These are phyloP conservation scores for Serendipita sp. DNA, from an alignment of 768 basidiomycete genomes.

Conservation along the genomic window DNA sequence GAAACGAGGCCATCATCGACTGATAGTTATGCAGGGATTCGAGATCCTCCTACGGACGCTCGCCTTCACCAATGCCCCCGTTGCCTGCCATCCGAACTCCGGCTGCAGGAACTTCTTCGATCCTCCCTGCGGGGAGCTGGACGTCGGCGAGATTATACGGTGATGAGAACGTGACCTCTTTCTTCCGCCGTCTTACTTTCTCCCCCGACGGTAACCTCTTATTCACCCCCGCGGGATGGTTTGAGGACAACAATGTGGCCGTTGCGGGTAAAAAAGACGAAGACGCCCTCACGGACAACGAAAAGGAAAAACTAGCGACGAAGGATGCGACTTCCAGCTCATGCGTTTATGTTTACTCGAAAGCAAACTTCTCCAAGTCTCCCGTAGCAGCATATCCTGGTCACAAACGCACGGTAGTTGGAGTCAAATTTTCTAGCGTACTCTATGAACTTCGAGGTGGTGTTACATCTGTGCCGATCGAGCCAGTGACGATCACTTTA, in stretches of 20 bases:
- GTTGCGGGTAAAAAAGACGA: slow-evolving; percentile 24
- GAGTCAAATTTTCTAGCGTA: slow-evolving; percentile 84
- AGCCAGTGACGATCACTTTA: slow-evolving; percentile 40
- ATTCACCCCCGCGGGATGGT: slow-evolving; percentile 91
- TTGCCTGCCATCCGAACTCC: slow-evolving; percentile 78
- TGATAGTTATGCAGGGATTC: slow-evolving; percentile 1
- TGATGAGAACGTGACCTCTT: slow-evolving; percentile 88
- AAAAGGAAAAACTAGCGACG: neutral
- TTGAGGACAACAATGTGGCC: slow-evolving; percentile 59
- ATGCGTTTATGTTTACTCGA: slow-evolving; percentile 84
- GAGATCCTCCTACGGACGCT: slow-evolving; percentile 45
- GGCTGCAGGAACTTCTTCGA: slow-evolving; percentile 21
- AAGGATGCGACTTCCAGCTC: slow-evolving; percentile 27
- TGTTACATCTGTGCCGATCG: slow-evolving; percentile 18
- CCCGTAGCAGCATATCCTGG: slow-evolving; percentile 93
- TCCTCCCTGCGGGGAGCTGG: neutral
- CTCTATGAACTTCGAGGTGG: slow-evolving; percentile 68
- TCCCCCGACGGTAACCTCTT: slow-evolving; percentile 89
- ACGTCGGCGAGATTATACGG: slow-evolving; percentile 67
- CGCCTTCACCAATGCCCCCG: slow-evolving; percentile 81
- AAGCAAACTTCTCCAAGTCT: slow-evolving; percentile 83
- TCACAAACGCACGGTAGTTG: slow-evolving; percentile 89
- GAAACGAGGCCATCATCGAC: neutral
- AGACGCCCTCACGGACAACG: slow-evolving; percentile 36
- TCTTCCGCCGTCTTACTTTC: slow-evolving; percentile 87